Conservation (phyloP, 2,329 filamentous ascomycete species). For the Alternaria burnsii region DNA sequence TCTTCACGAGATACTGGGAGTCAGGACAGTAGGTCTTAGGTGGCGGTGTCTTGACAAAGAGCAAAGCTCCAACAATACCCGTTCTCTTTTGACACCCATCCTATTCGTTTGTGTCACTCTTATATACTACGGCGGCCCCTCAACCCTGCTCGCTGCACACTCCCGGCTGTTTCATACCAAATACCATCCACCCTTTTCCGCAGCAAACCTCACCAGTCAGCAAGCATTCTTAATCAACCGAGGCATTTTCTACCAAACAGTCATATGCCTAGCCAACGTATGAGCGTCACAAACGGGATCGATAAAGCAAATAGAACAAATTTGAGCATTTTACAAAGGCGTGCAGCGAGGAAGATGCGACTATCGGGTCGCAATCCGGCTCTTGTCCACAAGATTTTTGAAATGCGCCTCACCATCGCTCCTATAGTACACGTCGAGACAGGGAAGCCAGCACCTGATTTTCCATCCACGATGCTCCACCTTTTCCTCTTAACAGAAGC, state of each 20-base stretch:
- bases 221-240: not conserved
- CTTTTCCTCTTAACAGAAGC: conserved; percentile 78
- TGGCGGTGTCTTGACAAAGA: conserved; percentile 33
- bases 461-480: conserved; percentile 71
- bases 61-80: conserved; percentile 38
- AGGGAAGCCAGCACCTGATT: conserved; percentile 70
- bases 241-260: not conserved
- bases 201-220: conserved; percentile 19
- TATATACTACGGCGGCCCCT: conserved; percentile 32
- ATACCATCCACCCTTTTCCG: conserved; percentile 7
- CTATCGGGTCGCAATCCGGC: conserved; percentile 50
- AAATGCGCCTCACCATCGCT: conserved; percentile 71
- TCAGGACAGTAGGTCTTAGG: conserved; percentile 28
- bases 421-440: conserved; percentile 69
- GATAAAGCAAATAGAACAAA: conserved; percentile 20
- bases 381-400: conserved; percentile 68
- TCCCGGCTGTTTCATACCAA: conserved; percentile 10
- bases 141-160: conserved; percentile 22
- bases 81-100: conserved; percentile 24
- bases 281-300: conserved; percentile 22
- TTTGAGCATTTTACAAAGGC: conserved; percentile 20
- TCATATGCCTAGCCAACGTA: conserved; percentile 17
- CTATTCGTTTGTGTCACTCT: conserved; percentile 38
- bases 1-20: conserved; percentile 23
- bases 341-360: conserved; percentile 17